A percentile compares a stretch with the other conserved stretches of the same genome.
Conservation (phyloP, 2,329 filamentous ascomycete species). For the Fusarium pseudograminearum region DNA sequence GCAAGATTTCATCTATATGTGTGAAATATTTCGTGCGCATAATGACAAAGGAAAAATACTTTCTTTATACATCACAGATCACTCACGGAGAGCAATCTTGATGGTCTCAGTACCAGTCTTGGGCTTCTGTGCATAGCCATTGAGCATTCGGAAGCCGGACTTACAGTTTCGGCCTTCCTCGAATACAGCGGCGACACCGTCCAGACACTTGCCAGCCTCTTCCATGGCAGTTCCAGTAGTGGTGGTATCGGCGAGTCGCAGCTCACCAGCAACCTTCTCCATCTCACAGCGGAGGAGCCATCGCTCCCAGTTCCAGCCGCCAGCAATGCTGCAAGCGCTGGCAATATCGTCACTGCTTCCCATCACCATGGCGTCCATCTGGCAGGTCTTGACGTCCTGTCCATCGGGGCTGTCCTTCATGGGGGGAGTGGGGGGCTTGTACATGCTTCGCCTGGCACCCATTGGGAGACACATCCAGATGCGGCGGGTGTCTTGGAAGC, state of each 20-base stretch:
- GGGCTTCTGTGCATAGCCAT: slow-evolving; percentile 74
- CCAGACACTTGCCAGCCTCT: slow-evolving; percentile 70
- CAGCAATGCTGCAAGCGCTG: slow-evolving; percentile 82
- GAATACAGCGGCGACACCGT: slow-evolving; percentile 70
- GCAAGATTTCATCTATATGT: slow-evolving; percentile 31
- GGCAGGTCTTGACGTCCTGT: slow-evolving; percentile 59
- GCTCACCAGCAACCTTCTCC: slow-evolving; percentile 80
- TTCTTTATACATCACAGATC: slow-evolving; percentile 22
- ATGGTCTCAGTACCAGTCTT: slow-evolving; percentile 54
- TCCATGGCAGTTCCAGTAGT: slow-evolving; percentile 63
- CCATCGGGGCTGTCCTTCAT: slow-evolving; percentile 55
- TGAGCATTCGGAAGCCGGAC: slow-evolving; percentile 71
- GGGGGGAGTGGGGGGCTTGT: slow-evolving; percentile 49
- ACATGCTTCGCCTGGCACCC: slow-evolving; percentile 62
- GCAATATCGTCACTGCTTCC: slow-evolving; percentile 80
- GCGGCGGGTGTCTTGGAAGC: slow-evolving; percentile 84
- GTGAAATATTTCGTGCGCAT: slow-evolving; percentile 18
- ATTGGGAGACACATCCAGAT: slow-evolving; percentile 92
- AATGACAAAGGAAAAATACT: slow-evolving; percentile 41
- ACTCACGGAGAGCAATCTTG: slow-evolving; percentile 52
- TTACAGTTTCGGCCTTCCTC: slow-evolving; percentile 72
- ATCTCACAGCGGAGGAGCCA: slow-evolving; percentile 91
- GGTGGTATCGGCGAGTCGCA: slow-evolving; percentile 65
- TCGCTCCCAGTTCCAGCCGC: slow-evolving; percentile 93
- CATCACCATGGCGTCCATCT: slow-evolving; percentile 71